phyloP scores from a whole-genome alignment of 495 filamentous ascomycete genomes.

The Annulohypoxylon moriforme region DNA sequence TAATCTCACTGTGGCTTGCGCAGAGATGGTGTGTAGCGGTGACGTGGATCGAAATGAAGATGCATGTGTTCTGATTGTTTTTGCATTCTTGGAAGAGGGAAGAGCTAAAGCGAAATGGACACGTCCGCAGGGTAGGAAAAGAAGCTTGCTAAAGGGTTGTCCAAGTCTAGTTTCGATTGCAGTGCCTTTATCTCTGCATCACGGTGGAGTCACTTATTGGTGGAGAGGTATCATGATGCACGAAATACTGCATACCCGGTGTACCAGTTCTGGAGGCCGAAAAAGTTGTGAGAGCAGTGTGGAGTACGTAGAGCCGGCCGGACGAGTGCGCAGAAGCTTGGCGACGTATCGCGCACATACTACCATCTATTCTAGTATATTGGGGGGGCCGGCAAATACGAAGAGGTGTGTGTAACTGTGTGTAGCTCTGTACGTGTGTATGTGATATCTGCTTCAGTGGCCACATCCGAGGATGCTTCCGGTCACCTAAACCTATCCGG shows the following conservation, averaged over 20 bases:
- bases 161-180: slow-evolving; percentile 27
- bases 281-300: slow-evolving; percentile 28
- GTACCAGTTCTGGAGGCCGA: slow-evolving; percentile 37
- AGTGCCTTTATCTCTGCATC: slow-evolving; percentile 44
- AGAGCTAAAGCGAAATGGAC: slow-evolving; percentile 14
- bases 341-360: slow-evolving; percentile 28
- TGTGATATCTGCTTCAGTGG: slow-evolving; percentile 37
- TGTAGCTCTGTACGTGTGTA: slow-evolving; percentile 17
- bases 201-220: slow-evolving; percentile 38
- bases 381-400: slow-evolving; percentile 42
- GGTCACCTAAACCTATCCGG: slow-evolving; percentile 40
- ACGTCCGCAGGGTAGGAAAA: slow-evolving; percentile 25
- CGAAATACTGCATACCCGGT: slow-evolving; percentile 49
- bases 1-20: slow-evolving; percentile 29
- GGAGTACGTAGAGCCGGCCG: slow-evolving; percentile 26
- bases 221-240: slow-evolving; percentile 44
- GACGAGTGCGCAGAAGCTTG: slow-evolving; percentile 31
- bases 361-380: slow-evolving; percentile 38
- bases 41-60: slow-evolving; percentile 36
- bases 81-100: slow-evolving; percentile 1
- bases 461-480: slow-evolving; percentile 43
- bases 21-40: slow-evolving; percentile 44
- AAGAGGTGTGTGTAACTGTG: slow-evolving; percentile 23
- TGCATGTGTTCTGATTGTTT: slow-evolving; percentile 29
- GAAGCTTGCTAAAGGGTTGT: slow-evolving; percentile 30